These are phyloP conservation scores for Ottelia alismoides DNA, from an alignment of 106 monocot species.

Conservation along the genomic window DNA sequence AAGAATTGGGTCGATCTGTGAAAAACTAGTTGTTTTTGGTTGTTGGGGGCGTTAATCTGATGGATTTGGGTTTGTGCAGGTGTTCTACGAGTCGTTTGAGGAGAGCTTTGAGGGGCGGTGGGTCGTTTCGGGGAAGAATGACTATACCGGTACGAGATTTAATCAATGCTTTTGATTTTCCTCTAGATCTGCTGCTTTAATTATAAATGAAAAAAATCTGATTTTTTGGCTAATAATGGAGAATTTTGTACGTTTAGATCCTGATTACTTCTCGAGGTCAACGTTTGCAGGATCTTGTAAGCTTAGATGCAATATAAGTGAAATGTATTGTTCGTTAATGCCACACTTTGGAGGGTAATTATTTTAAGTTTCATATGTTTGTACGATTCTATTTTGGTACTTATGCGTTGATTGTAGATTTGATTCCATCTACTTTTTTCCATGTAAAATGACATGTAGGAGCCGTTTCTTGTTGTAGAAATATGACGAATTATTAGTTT, in stretches of 20 bases:
- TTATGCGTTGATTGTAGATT: too few relatives aligned
- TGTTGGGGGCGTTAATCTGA: neutral
- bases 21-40: neutral
- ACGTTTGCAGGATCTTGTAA: neutral
- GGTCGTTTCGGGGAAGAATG: constrained; percentile 67
- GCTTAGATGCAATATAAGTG: neutral
- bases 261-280: too few relatives aligned
- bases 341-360: neutral
- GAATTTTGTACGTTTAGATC: neutral
- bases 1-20: neutral
- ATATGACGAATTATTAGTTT: too few relatives aligned
- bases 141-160: constrained; percentile 48
- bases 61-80: constrained; percentile 18
- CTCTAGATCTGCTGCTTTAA: too few relatives aligned
- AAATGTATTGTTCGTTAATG: neutral
- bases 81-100: constrained; percentile 80
- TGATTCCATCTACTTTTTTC: too few relatives aligned
- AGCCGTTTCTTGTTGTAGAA: too few relatives aligned
- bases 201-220: too few relatives aligned
- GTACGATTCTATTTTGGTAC: neutral
- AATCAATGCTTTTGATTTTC: too few relatives aligned
- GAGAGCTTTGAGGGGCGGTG: constrained; percentile 76
- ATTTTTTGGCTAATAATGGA: neutral
- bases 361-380: neutral
- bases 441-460: too few relatives aligned